Evolutionary conservation across 495 filamentous ascomycete genomes (phyloP).

Genomic region (Sphaerosporella brunnea): DNA sequence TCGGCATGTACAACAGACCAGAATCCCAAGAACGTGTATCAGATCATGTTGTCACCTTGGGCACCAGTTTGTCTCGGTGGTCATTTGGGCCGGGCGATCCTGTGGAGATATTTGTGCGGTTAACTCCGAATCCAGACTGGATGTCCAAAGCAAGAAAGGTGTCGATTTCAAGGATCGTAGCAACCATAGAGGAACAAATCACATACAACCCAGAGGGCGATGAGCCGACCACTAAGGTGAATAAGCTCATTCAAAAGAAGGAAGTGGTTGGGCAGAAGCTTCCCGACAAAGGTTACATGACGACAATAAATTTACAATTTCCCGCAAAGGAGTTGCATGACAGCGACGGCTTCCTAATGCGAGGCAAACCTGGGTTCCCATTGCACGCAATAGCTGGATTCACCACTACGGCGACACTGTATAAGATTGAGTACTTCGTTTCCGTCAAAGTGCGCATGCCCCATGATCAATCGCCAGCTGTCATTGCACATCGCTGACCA

Average conservation of each 20-base stretch:
- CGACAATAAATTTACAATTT: constrained; percentile 78
- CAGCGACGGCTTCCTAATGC: constrained; percentile 67
- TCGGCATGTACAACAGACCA: constrained; percentile 97
- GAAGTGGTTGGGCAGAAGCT: constrained; percentile 65
- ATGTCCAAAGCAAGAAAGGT: constrained; percentile 75
- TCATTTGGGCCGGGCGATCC: constrained; percentile 92
- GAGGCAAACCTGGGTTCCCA: constrained; percentile 74
- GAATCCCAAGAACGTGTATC: constrained; percentile 68
- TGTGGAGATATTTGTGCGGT: constrained; percentile 83
- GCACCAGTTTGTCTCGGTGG: constrained; percentile 83
- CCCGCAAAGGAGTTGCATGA: constrained; percentile 81
- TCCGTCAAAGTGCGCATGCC: constrained; percentile 60
- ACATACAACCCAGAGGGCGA: constrained; percentile 97
- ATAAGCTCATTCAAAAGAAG: constrained; percentile 64
- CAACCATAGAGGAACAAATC: constrained; percentile 91
- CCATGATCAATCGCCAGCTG: background rate
- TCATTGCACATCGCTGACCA: constrained; percentile 17
- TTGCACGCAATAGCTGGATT: constrained; percentile 77
- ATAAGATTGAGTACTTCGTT: constrained; percentile 95
- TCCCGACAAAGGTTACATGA: constrained; percentile 74
- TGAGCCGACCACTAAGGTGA: constrained; percentile 79
- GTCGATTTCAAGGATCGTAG: constrained; percentile 82
- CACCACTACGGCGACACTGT: constrained; percentile 81
- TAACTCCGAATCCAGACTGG: constrained; percentile 84
- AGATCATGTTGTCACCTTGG: constrained; percentile 81